Base-by-base conservation (phyloP, 768 basidiomycete genomes). In the Mycena capillaripes region DNA sequence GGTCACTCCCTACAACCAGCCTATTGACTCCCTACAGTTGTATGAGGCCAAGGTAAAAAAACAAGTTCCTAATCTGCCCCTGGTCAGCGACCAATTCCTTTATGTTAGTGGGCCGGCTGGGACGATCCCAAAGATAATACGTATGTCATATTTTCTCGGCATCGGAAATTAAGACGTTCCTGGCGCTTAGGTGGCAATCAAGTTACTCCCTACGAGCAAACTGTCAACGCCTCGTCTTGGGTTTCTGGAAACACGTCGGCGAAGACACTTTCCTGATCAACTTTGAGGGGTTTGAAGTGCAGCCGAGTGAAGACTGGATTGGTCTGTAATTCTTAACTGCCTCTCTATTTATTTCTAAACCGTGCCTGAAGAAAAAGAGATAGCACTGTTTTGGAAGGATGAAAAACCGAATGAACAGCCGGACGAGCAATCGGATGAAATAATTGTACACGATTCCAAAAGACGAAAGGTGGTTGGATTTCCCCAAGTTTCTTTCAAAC, bases 51-150 rank as follows among this genome's bases (percentile, higher is more conserved):
- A 70, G 60, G 68, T 69, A 61, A 56, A 8, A n/a, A n/a, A n/a
- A n/a, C n/a, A n/a, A n/a, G 2, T 27, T 4, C 55, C 32, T 19
- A 27, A 10, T 25, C 16, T 27, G 19, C 27, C 8, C 8, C 14
- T 27, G 19, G 8, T 25, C 25, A 27, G n/a, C 53, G 19, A 60
- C 32, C 21, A 7, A 25, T 53, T 36, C 7, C 21, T 48, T 29
- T 36, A 27, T 23, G 2, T 27, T 38, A 70, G 69, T 70, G 69
- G 69, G 69, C 62, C 0, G 56, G 55, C 0, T 70, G 29, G 38
- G 10, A 1, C 2, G 63, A 70, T 21, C 2, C 16, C 0, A 46
- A n/a, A n/a, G n/a, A 70, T 4, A 65, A 65, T n/a, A 30, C 27
- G 67, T 69, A 55, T 11, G 46, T 10, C 11, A 21, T 38, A 27